Conservation (phyloP, 129 eudicot genomes). For the Lactuca sativa region DNA sequence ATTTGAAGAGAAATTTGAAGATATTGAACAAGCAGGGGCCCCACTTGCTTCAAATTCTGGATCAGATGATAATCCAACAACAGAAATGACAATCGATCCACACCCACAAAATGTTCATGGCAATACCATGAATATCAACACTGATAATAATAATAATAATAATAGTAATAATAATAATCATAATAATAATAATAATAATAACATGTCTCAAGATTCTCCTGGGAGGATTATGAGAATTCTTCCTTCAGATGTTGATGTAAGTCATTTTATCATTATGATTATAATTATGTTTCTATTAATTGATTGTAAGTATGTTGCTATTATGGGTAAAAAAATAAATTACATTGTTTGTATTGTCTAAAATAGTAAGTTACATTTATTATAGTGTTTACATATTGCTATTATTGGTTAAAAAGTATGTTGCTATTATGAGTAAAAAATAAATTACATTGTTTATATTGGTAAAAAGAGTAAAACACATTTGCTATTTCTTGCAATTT, state of each 20-base stretch:
- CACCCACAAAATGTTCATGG: conserved; percentile 40
- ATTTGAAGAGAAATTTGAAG: conserved; percentile 98
- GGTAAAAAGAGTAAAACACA: neutral
- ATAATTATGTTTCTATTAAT: neutral
- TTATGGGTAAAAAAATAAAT: neutral
- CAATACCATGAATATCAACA: conserved; percentile 3
- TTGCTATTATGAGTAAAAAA: neutral
- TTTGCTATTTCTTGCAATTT: neutral
- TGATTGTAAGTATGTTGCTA: too few relatives aligned
- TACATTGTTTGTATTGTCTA: neutral
- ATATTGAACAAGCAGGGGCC: conserved; percentile 45
- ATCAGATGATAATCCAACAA: conserved; percentile 45
- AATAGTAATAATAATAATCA: neutral
- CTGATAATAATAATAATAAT: conserved; percentile 37
- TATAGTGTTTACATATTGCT: too few relatives aligned
- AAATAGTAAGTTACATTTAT: too few relatives aligned
- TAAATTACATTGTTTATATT: neutral
- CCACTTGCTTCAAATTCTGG: conserved; percentile 65
- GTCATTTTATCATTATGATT: conserved; percentile 19
- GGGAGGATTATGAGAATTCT: conserved; percentile 75
- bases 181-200: conserved; percentile 30
- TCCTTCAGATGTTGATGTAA: conserved; percentile 77
- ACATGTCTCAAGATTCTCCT: conserved; percentile 51
- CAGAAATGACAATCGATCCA: conserved; percentile 38
- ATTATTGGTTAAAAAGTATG: too few relatives aligned